A percentile compares a stretch with the other conserved stretches of the same genome.
Evolutionary conservation across 2,329 filamentous ascomycete species (phyloP).

Genomic region (Chrysosporium queenslandicum): DNA sequence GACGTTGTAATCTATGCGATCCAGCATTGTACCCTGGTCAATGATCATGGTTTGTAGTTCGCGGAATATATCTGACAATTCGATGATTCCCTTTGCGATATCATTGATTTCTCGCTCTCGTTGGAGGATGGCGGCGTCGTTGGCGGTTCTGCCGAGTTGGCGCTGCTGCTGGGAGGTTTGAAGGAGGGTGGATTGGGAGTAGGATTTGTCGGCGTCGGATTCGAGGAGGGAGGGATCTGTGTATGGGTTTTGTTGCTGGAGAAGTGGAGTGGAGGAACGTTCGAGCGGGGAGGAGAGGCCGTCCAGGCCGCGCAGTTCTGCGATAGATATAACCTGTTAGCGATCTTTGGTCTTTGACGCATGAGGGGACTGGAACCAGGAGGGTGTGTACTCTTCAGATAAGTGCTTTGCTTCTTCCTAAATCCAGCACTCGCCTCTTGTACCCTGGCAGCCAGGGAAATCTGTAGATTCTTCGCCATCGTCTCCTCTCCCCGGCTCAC

Average conservation of each 20-base stretch:
- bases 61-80: conserved; percentile 90
- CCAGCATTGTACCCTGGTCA: conserved; percentile 80
- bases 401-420: conserved; percentile 93
- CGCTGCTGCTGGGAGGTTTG: conserved; percentile 55
- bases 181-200: conserved; percentile 79
- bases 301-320: conserved; percentile 65
- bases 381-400: conserved; percentile 66
- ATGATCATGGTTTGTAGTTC: conserved; percentile 94
- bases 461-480: conserved; percentile 94
- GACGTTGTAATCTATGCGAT: conserved; percentile 96
- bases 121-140: conserved; percentile 77
- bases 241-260: conserved; percentile 51
- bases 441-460: conserved; percentile 74
- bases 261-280: conserved; percentile 39
- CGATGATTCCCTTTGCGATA: conserved; percentile 96
- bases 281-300: conserved; percentile 48
- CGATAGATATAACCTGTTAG: background rate
- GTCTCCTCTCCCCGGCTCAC: conserved; percentile 77
- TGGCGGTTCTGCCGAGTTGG: conserved; percentile 47
- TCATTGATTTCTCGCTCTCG: conserved; percentile 95
- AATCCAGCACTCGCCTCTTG: conserved; percentile 88
- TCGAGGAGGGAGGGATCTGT: conserved; percentile 82
- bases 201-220: conserved; percentile 84
- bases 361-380: background rate
- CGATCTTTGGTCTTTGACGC: background rate